phyloP scores from a whole-genome alignment of 2,329 filamentous ascomycete genomes.

The Kalaharituber pfeilii region DNA sequence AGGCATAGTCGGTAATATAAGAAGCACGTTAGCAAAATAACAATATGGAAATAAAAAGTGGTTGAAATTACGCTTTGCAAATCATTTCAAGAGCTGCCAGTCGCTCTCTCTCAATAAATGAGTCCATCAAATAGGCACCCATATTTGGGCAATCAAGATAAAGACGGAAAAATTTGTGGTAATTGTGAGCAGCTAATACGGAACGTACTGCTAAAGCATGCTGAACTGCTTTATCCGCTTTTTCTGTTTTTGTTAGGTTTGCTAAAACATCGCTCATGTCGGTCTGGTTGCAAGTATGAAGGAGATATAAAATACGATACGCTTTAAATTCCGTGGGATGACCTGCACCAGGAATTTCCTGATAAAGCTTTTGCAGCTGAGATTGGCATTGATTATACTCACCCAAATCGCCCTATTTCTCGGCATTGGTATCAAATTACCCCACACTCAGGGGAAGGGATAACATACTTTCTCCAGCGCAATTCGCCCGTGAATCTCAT shows the following conservation, averaged over 20 bases:
- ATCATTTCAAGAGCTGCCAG: slow-evolving; percentile 79
- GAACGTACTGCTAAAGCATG: slow-evolving; percentile 86
- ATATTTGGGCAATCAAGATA: slow-evolving; percentile 91
- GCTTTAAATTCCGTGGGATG: slow-evolving; percentile 89
- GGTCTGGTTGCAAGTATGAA: slow-evolving; percentile 94
- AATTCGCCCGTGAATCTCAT: slow-evolving; percentile 94
- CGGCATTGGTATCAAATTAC: slow-evolving; percentile 2
- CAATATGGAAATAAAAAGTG: background rate
- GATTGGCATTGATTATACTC: slow-evolving; percentile 99
- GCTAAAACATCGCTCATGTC: slow-evolving; percentile 96
- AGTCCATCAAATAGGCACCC: slow-evolving; percentile 97
- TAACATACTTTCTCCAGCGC: slow-evolving; percentile 60
- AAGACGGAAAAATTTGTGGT: slow-evolving; percentile 93
- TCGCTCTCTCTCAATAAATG: slow-evolving; percentile 90
- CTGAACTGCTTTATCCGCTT: slow-evolving; percentile 64
- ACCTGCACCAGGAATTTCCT: slow-evolving; percentile 64
- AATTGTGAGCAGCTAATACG: slow-evolving; percentile 81
- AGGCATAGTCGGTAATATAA: background rate
- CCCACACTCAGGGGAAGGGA: background rate
- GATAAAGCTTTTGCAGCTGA: slow-evolving; percentile 82
- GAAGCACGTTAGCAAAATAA: slow-evolving; percentile 31
- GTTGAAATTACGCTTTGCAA: slow-evolving; percentile 65
- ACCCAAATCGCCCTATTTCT: slow-evolving; percentile 64
- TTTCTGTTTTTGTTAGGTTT: slow-evolving; percentile 97
- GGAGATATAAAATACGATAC: slow-evolving; percentile 98